Evolutionary conservation across 2,329 filamentous ascomycete genomes (phyloP).

Genomic region (Ceratocystis variospora): DNA sequence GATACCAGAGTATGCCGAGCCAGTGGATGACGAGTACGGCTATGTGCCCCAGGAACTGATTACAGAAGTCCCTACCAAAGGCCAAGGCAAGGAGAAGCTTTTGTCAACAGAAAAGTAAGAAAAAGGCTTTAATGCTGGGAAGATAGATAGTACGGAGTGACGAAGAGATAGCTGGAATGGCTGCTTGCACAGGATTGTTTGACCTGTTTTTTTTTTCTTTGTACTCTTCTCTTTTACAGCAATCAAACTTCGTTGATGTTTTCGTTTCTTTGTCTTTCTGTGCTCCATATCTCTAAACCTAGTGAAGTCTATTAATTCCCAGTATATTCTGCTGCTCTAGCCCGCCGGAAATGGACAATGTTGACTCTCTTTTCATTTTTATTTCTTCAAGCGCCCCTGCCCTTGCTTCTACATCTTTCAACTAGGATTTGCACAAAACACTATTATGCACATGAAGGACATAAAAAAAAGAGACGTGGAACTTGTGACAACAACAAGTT

Average conservation of each 20-base stretch:
- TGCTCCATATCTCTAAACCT: background rate
- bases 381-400: background rate
- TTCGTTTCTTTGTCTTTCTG: background rate
- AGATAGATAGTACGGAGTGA: background rate
- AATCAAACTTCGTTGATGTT: background rate
- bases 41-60: constrained; percentile 9
- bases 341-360: background rate
- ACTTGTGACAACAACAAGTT: no score
- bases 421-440: background rate
- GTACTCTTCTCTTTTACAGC: background rate
- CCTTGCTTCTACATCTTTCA: background rate
- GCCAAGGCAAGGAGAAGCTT: background rate
- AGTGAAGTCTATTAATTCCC: background rate
- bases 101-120: background rate
- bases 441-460: no score
- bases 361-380: background rate
- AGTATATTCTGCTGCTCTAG: background rate
- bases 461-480: no score
- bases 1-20: constrained; percentile 8
- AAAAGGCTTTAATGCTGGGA: background rate
- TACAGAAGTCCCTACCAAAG: background rate
- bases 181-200: background rate
- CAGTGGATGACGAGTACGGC: constrained; percentile 12
- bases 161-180: background rate
- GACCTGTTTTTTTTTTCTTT: background rate